phyloP scores from a whole-genome alignment of 2,329 filamentous ascomycete genomes.

The Epichloe sibirici region DNA sequence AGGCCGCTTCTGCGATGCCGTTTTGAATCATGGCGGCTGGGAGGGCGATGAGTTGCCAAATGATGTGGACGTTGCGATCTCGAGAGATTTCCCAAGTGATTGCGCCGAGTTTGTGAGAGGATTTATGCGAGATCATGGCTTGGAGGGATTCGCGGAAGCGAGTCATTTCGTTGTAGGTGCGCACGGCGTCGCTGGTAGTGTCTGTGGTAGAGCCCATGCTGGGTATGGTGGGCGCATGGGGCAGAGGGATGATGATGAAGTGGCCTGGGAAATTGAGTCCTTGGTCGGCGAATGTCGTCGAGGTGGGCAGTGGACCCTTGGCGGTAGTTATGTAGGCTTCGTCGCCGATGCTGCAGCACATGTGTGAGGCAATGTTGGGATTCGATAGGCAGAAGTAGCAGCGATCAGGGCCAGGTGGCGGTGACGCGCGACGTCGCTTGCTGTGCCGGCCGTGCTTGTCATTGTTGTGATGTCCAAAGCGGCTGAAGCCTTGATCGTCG shows the following conservation, averaged over 20 bases:
- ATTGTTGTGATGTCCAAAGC: constrained; percentile 38
- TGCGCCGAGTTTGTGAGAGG: constrained; percentile 53
- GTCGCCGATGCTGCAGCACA: constrained; percentile 80
- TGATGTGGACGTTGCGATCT: constrained; percentile 67
- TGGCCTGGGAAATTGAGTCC: constrained; percentile 69
- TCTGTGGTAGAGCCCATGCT: constrained; percentile 45
- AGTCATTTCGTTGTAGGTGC: constrained; percentile 69
- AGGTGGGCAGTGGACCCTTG: constrained; percentile 73
- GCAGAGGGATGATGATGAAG: constrained; percentile 80
- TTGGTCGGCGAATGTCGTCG: constrained; percentile 50
- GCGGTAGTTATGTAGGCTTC: constrained; percentile 83
- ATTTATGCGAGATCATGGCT: constrained; percentile 54
- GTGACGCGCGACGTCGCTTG: constrained; percentile 35
- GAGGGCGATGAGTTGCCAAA: constrained; percentile 88
- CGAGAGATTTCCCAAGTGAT: constrained; percentile 92
- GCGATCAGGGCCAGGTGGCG: constrained; percentile 58
- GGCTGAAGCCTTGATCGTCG: constrained; percentile 35
- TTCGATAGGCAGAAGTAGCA: constrained; percentile 97
- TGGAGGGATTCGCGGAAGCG: constrained; percentile 69
- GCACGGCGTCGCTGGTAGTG: constrained; percentile 40
- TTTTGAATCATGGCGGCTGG: constrained; percentile 53
- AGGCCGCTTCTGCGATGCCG: constrained; percentile 75
- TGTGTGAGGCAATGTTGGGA: constrained; percentile 68
- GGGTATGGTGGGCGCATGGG: constrained; percentile 65
- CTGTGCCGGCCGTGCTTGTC: constrained; percentile 30